Evolutionary conservation across 2,329 filamentous ascomycete species (phyloP).

Genomic region (Colletotrichum filicis): DNA sequence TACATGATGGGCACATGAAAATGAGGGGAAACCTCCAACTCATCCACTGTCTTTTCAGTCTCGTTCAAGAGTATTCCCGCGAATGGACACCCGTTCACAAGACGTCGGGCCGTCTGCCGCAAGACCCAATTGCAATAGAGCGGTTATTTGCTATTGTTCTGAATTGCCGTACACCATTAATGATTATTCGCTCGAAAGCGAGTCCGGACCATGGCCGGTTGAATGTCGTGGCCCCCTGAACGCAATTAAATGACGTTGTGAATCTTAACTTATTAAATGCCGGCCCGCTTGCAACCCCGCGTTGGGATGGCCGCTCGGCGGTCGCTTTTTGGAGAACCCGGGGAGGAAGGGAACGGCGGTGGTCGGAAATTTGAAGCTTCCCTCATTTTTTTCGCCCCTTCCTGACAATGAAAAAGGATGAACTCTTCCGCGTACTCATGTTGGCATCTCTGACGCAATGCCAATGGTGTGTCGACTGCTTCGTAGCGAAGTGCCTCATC

Average conservation of each 20-base stretch:
- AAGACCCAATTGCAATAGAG: neutral
- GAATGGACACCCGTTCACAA: neutral
- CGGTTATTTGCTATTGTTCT: neutral
- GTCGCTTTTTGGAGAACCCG: neutral
- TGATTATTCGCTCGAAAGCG: neutral
- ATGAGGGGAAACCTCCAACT: slow-evolving; percentile 8
- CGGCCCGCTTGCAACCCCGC: slow-evolving; percentile 27
- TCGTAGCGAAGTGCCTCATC: neutral
- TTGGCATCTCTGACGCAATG: neutral
- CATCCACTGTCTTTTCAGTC: neutral
- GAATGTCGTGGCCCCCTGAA: neutral
- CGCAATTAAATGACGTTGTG: slow-evolving; percentile 15
- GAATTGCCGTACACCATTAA: neutral
- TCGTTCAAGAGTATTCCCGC: neutral
- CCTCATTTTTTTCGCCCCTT: neutral
- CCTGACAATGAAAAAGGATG: neutral
- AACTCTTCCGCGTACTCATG: neutral
- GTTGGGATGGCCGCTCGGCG: slow-evolving; percentile 9
- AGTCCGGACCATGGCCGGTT: neutral
- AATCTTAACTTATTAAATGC: slow-evolving; percentile 3
- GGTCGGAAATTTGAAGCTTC: slow-evolving; percentile 7
- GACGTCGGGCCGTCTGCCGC: slow-evolving; percentile 2
- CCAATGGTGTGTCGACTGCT: neutral
- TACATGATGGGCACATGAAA: neutral
- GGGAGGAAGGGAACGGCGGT: neutral